A percentile compares a stretch with the other conserved stretches of the same genome.
Evolutionary conservation across 73 alveolate genomes (phyloP).

Genomic region (Effrenium voratum): DNA sequence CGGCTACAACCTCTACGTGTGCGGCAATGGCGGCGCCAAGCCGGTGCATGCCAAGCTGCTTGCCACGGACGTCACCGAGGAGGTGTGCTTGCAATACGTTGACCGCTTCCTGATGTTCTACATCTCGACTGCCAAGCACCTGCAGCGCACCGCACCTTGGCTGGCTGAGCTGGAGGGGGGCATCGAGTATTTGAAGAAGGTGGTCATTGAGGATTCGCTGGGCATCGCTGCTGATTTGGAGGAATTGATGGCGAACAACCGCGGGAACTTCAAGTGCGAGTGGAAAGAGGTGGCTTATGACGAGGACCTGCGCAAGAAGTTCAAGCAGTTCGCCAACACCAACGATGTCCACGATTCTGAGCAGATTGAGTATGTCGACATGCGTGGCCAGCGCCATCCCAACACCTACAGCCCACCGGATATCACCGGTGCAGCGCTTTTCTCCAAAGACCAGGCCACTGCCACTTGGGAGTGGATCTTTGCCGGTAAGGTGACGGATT

Average conservation of each 20-base stretch:
- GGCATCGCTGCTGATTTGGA: constrained; percentile 65
- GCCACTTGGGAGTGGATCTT: constrained; percentile 42
- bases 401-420: constrained; percentile 34
- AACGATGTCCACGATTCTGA: constrained; percentile 36
- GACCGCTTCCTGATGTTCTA: constrained; percentile 72
- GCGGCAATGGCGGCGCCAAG: constrained; percentile 92
- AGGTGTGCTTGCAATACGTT: not conserved
- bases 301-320: constrained; percentile 56
- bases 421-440: constrained; percentile 45
- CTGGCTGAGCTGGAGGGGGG: constrained; percentile 75
- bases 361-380: constrained; percentile 67
- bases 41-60: constrained; percentile 75
- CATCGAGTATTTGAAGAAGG: constrained; percentile 47
- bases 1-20: constrained; percentile 74
- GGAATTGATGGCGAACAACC: constrained; percentile 5
- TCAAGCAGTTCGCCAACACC: constrained; percentile 67
- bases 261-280: constrained; percentile 40
- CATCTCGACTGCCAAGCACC: constrained; percentile 54
- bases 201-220: constrained; percentile 44
- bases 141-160: constrained; percentile 93
- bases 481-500: constrained; percentile 15
- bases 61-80: constrained; percentile 26
- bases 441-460: constrained; percentile 5
- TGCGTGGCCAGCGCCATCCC: constrained; percentile 77
- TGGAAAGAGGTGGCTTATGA: constrained; percentile 78